Conservation (phyloP, 2,329 filamentous ascomycete genomes). For the Paecilomyces niveus region DNA sequence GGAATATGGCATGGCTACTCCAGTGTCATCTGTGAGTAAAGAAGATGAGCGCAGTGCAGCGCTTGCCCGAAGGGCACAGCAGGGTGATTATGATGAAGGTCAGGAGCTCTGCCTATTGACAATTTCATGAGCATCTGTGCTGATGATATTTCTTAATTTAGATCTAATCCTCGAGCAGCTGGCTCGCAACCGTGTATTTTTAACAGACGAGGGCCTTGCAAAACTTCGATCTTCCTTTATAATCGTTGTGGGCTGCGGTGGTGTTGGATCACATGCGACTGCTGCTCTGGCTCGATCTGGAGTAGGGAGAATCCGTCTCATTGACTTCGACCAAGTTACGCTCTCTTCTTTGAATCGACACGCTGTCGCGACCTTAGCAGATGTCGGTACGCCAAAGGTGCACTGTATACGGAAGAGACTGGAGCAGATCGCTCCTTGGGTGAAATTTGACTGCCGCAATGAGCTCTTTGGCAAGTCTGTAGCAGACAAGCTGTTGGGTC, state of each 20-base stretch:
- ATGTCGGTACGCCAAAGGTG: conserved; percentile 91
- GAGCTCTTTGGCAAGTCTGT: conserved; percentile 69
- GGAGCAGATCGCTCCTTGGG: conserved; percentile 86
- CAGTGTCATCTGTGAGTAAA: conserved; percentile 25
- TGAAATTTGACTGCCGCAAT: conserved; percentile 75
- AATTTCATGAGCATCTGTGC: background rate
- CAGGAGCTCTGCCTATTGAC: conserved; percentile 3
- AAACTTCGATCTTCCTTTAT: conserved; percentile 78
- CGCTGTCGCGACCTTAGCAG: conserved; percentile 84
- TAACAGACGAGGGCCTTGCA: conserved; percentile 70
- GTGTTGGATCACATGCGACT: conserved; percentile 87
- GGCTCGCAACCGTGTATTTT: conserved; percentile 84
- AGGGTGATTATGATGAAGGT: conserved; percentile 60
- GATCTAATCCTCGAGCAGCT: conserved; percentile 92
- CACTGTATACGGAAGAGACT: conserved; percentile 72
- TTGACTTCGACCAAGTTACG: conserved; percentile 97
- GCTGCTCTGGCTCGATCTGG: conserved; percentile 83
- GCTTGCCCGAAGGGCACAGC: conserved; percentile 53
- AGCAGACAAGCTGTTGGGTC: conserved; percentile 60
- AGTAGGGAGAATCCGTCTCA: conserved; percentile 75
- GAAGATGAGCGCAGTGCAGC: conserved; percentile 54
- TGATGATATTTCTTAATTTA: conserved; percentile 19
- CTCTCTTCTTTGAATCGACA: conserved; percentile 93
- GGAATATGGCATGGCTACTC: conserved; percentile 39
- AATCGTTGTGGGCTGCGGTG: conserved; percentile 85